phyloP scores from a whole-genome alignment of 2,329 filamentous ascomycete species.

The Cladosporium colombiae region DNA sequence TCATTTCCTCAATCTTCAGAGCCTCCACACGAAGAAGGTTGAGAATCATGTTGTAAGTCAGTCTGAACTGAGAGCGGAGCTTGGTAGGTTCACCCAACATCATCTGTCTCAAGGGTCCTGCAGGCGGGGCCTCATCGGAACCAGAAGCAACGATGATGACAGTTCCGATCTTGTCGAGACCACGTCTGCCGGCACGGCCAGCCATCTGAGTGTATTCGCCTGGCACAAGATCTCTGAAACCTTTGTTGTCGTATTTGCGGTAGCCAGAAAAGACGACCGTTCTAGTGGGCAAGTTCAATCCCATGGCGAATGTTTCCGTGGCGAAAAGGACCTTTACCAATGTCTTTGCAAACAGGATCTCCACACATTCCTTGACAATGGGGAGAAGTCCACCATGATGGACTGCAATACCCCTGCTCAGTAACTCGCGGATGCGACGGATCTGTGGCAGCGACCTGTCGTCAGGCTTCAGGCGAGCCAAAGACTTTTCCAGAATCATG shows the following conservation, averaged over 20 bases:
- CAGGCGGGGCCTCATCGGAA: constrained; percentile 84
- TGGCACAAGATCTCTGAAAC: constrained; percentile 85
- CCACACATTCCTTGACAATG: constrained; percentile 96
- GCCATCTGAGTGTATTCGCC: constrained; percentile 99
- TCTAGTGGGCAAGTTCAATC: constrained; percentile 88
- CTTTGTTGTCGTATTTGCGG: constrained; percentile 91
- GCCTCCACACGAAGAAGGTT: constrained; percentile 94
- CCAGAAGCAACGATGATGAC: constrained; percentile 87
- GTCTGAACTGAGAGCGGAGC: constrained; percentile 88
- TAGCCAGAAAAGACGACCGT: constrained; percentile 98
- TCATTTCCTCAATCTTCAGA: constrained; percentile 99
- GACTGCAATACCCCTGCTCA: constrained; percentile 87
- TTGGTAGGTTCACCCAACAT: constrained; percentile 95
- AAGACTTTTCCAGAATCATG: constrained; percentile 94
- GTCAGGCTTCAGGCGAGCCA: constrained; percentile 86
- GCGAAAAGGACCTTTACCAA: constrained; percentile 96
- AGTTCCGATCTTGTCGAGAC: constrained; percentile 86
- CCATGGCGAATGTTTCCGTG: constrained; percentile 98
- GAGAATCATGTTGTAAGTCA: constrained; percentile 99
- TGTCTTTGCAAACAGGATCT: constrained; percentile 92
- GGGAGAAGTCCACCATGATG: constrained; percentile 93
- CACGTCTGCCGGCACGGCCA: constrained; percentile 87
- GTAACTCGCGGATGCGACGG: constrained; percentile 77
- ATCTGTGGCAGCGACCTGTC: constrained; percentile 92
- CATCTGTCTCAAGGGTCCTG: constrained; percentile 82